Evolutionary conservation across 1,139 yeast genomes (phyloP).

Genomic region (Kodamaea plutei): DNA sequence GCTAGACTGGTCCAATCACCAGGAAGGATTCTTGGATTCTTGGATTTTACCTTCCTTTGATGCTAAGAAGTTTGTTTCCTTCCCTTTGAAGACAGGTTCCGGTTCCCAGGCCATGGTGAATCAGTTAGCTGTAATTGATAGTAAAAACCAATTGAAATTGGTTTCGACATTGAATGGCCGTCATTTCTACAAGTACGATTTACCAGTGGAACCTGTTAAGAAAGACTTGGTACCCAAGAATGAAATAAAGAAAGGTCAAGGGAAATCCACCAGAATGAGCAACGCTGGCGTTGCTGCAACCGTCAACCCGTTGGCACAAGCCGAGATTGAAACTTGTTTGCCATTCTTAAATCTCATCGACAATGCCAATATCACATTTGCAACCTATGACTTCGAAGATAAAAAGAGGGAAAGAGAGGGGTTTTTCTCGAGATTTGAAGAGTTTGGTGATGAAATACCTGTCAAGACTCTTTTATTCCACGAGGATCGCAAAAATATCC

Average conservation of each 20-base stretch:
- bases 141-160: slow-evolving; percentile 34
- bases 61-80: slow-evolving; percentile 29
- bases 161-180: slow-evolving; percentile 44
- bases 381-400: slow-evolving; percentile 23
- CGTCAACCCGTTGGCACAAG: slow-evolving; percentile 47
- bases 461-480: slow-evolving; percentile 9
- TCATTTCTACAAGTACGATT: slow-evolving; percentile 39
- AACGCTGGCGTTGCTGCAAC: slow-evolving; percentile 1
- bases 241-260: no score
- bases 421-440: slow-evolving; percentile 13
- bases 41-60: slow-evolving; percentile 40
- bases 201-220: slow-evolving; percentile 29
- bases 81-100: slow-evolving; percentile 20
- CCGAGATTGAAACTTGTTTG: slow-evolving; percentile 63
- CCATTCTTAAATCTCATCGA: slow-evolving; percentile 51
- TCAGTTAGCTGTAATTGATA: slow-evolving; percentile 38
- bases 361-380: slow-evolving; percentile 32
- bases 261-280: neutral
- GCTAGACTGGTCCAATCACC: neutral
- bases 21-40: slow-evolving; percentile 24
- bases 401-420: slow-evolving; percentile 6
- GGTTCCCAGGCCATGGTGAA: slow-evolving; percentile 10
- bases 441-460: slow-evolving; percentile 19
- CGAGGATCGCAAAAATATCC: neutral
- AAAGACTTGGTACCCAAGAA: slow-evolving; percentile 5